phyloP scores from a whole-genome alignment of 2,329 filamentous ascomycete species.

The Verticillium klebahnii region DNA sequence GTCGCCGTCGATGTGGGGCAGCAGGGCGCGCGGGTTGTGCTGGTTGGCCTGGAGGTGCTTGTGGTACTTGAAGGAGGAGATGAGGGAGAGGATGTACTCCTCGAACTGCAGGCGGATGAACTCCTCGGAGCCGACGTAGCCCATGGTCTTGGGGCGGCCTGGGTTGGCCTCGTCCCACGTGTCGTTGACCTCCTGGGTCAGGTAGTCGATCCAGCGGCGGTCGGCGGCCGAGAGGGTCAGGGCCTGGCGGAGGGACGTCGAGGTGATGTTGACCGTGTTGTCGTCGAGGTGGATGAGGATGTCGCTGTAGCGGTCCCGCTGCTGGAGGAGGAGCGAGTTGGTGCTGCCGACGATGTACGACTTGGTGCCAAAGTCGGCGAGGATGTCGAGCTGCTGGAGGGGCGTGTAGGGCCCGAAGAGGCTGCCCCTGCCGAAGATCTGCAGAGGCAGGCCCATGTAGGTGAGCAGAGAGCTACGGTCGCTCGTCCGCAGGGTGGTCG shows the following conservation, averaged over 20 bases:
- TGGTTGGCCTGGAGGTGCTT: slow-evolving; percentile 54
- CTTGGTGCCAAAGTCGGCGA: slow-evolving; percentile 91
- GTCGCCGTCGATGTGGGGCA: slow-evolving; percentile 72
- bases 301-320: slow-evolving; percentile 93
- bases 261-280: slow-evolving; percentile 77
- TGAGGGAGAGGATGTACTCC: slow-evolving; percentile 85
- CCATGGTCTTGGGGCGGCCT: slow-evolving; percentile 84
- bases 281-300: slow-evolving; percentile 96
- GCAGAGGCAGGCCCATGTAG: slow-evolving; percentile 92
- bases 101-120: slow-evolving; percentile 97
- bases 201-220: slow-evolving; percentile 91
- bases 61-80: slow-evolving; percentile 88
- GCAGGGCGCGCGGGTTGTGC: slow-evolving; percentile 54
- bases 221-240: slow-evolving; percentile 80
- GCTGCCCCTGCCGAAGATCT: slow-evolving; percentile 94
- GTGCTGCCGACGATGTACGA: slow-evolving; percentile 97
- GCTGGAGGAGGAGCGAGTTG: slow-evolving; percentile 87
- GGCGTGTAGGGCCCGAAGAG: slow-evolving; percentile 96
- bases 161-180: slow-evolving; percentile 96
- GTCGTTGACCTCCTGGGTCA: slow-evolving; percentile 89
- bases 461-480: slow-evolving; percentile 84
- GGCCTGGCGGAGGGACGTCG: slow-evolving; percentile 69
- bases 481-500: slow-evolving; percentile 84
- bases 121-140: slow-evolving; percentile 92
- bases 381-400: slow-evolving; percentile 87